phyloP scores from a whole-genome alignment of 2,329 filamentous ascomycete species.

The Arthrocladium fulminans region DNA sequence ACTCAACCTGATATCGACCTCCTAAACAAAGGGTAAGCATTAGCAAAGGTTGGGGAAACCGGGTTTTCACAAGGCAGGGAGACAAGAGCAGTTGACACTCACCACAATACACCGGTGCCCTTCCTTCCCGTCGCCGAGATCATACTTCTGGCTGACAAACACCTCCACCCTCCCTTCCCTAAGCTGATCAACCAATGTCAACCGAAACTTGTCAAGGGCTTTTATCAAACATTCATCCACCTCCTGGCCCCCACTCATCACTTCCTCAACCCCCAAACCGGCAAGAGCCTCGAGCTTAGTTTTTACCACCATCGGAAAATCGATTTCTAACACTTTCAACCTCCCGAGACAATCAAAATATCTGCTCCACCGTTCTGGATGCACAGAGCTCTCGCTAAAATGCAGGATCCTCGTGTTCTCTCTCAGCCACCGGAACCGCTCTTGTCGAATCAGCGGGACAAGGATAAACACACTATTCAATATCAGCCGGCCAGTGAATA shows the following conservation, averaged over 20 bases:
- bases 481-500: conserved; percentile 7
- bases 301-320: conserved; percentile 2
- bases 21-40: neutral
- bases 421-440: conserved; percentile 4
- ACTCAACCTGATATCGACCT: neutral
- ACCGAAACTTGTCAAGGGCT: conserved; percentile 1
- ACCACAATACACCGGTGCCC: neutral
- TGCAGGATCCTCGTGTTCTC: conserved; percentile 1
- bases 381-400: conserved; percentile 3
- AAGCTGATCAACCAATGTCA: neutral
- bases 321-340: conserved; percentile 5
- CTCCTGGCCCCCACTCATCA: conserved; percentile 1
- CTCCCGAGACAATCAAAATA: neutral
- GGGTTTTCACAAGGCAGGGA: neutral
- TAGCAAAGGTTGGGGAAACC: neutral
- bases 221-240: neutral
- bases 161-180: conserved; percentile 2
- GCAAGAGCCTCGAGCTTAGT: neutral
- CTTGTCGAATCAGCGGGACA: neutral
- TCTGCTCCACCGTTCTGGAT: conserved; percentile 4
- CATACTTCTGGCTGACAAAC: conserved; percentile 4
- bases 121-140: neutral
- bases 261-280: neutral
- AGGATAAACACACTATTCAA: conserved; percentile 6
- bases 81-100: neutral